Evolutionary conservation across 768 basidiomycete species (phyloP), one percentile per base, ranked within the genome.

Genomic region (Tulasnella sp.): DNA sequence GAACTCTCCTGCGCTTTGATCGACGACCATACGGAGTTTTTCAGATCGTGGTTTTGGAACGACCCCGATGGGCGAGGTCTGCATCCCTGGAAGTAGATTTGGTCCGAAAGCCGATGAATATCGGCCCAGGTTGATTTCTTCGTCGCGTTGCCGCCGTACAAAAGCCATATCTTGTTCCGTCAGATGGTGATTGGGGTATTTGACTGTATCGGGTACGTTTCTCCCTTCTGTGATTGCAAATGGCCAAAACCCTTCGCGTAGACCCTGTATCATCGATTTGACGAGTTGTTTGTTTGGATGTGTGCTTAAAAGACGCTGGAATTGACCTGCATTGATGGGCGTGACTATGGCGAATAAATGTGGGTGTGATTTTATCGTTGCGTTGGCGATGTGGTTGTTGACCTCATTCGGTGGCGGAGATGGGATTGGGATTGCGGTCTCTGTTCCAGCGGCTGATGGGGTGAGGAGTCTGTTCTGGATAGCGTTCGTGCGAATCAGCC

Each of bases 221-320:
- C 49, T 50, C 17, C 64, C 34, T 2, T 52, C 54, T 2, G 71
- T 71, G 11, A 71, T 61, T 0, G 73, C 73, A 56, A 61, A 74
- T 0, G 77, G 78, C 77, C 77, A 79, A 63, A 78, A 78, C 1
- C 78, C 77, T 1, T 73, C 64, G 0, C 65, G 58, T 0, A 79
- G 65, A 0, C 68, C 68, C 0, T 26, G 9, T 7, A 61, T 34
- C 0, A 77, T 70, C 0, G 73, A 77, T 0, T 63, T 3, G 0
- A 78, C 75, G 26, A 75, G 72, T 0, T 64, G 42, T 8, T 60
- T 70, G 51, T 77, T 77, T 0, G 76, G 74, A 60, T 78, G 77
- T 1, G 27, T 3, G 0, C 4, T 8, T 0, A 77, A 60, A 0
- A 72, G 64, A 2, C 42, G 7, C 49, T 72, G 55, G 32, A 77